Percentiles rank a stretch among this genome's conserved stretches.
Evolutionary conservation across 2,329 filamentous ascomycete species (phyloP).

Genomic region (Curvularia eragrostidis): DNA sequence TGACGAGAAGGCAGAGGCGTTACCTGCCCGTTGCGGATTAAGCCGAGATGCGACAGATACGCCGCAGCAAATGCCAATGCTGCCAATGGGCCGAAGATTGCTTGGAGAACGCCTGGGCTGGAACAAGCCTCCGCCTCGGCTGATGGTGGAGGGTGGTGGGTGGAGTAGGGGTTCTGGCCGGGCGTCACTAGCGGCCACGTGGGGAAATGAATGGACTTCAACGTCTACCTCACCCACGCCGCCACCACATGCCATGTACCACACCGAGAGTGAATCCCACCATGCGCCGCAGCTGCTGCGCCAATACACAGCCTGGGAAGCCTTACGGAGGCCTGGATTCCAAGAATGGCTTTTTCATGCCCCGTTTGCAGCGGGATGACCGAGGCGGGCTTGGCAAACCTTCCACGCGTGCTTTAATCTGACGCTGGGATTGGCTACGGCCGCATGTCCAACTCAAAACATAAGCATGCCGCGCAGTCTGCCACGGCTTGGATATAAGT

Average conservation of each 20-base stretch:
- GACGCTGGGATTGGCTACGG: conserved; percentile 6
- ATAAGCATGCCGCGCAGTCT: conserved; percentile 3
- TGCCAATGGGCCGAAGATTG: not conserved
- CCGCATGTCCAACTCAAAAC: not conserved
- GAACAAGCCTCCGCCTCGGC: not conserved
- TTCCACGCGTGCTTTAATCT: conserved; percentile 3
- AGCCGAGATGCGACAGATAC: not conserved
- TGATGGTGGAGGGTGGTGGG: not conserved
- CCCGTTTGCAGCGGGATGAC: conserved; percentile 6
- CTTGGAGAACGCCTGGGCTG: not conserved
- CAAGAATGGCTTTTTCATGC: not conserved
- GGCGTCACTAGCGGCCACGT: conserved; percentile 1
- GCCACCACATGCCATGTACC: conserved; percentile 8
- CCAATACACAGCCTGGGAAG: conserved; percentile 10
- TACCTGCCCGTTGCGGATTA: not conserved
- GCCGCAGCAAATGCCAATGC: not conserved
- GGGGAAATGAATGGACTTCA: conserved; percentile 1
- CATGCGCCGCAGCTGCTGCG: conserved; percentile 7
- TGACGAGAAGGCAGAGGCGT: not conserved
- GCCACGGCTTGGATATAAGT: conserved; percentile 13
- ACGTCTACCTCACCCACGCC: not conserved
- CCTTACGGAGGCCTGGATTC: conserved; percentile 21
- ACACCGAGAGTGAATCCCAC: conserved; percentile 1
- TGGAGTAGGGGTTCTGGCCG: not conserved
- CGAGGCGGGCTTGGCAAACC: not conserved